Conservation (phyloP, 2,329 filamentous ascomycete genomes). For the Aspergillus fijiensis region DNA sequence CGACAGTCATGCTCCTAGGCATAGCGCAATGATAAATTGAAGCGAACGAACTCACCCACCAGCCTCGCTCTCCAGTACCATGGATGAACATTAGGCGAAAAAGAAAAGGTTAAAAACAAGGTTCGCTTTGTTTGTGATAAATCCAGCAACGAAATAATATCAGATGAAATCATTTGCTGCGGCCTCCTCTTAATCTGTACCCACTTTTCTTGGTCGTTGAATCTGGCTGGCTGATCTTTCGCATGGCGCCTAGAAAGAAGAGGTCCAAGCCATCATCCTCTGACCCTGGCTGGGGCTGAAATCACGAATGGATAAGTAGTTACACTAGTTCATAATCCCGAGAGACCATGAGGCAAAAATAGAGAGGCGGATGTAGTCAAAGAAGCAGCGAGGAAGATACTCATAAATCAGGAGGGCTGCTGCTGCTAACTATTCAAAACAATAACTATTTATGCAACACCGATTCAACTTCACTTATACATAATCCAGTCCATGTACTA, state of each 20-base stretch:
- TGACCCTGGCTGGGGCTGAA: neutral
- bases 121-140: slow-evolving; percentile 16
- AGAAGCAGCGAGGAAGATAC: no score
- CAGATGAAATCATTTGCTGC: slow-evolving; percentile 15
- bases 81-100: slow-evolving; percentile 25
- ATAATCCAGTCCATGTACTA: no score
- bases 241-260: slow-evolving; percentile 10
- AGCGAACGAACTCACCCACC: neutral
- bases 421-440: neutral
- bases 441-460: neutral
- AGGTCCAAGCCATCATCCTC: slow-evolving; percentile 12
- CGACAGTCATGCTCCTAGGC: neutral
- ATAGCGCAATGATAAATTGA: neutral
- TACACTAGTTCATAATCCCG: neutral
- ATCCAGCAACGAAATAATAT: slow-evolving; percentile 5
- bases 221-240: slow-evolving; percentile 11
- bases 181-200: slow-evolving; percentile 5
- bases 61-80: slow-evolving; percentile 16
- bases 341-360: neutral
- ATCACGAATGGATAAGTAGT: neutral
- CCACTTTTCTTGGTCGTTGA: slow-evolving; percentile 4
- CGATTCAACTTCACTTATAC: no score
- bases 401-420: neutral
- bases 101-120: slow-evolving; percentile 21
- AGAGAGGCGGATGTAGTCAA: neutral